Percentiles rank a stretch among this genome's conserved stretches.
Conservation (phyloP, 768 basidiomycete species). For the Nidularia pulvinata region DNA sequence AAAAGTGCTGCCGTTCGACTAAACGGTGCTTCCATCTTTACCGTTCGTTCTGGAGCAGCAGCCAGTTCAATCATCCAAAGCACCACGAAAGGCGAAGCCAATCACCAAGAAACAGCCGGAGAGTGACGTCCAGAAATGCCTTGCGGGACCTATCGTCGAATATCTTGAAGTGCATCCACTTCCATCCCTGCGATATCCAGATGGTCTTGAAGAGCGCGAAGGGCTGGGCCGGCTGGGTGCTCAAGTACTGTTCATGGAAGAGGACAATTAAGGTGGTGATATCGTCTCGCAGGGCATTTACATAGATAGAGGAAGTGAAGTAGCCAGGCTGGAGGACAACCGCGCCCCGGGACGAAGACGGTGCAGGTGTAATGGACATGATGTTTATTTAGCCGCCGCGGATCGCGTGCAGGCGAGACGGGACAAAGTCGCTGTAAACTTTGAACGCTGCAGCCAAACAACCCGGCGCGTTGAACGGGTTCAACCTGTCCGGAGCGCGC, state of each 20-base stretch:
- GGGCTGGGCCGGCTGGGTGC: constrained; percentile 34
- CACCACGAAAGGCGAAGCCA: not conserved
- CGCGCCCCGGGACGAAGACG: constrained; percentile 60
- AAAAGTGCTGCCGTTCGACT: constrained; percentile 64
- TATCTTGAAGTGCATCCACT: constrained; percentile 74
- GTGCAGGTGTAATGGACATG: constrained; percentile 37
- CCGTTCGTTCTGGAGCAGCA: constrained; percentile 47
- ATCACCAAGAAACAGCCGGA: constrained; percentile 70
- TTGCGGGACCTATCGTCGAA: constrained; percentile 69
- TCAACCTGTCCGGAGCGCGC: too few relatives aligned
- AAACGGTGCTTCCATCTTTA: constrained; percentile 47
- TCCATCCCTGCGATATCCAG: constrained; percentile 73
- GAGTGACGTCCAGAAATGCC: constrained; percentile 55
- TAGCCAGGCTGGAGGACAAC: constrained; percentile 70
- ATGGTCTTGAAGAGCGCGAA: constrained; percentile 72
- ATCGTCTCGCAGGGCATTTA: constrained; percentile 64
- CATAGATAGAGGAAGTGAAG: constrained; percentile 78
- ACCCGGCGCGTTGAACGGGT: too few relatives aligned
- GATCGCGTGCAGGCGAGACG: too few relatives aligned
- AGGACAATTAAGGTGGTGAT: constrained; percentile 48
- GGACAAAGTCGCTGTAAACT: too few relatives aligned
- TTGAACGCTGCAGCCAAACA: too few relatives aligned
- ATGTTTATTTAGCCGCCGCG: not conserved
- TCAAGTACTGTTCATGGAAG: constrained; percentile 50
- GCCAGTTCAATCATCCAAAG: not conserved